Percentiles rank a stretch among this genome's conserved stretches.
phyloP scores from a whole-genome alignment of 1,284 basidiomycete species.

The Sutorius eximius region DNA sequence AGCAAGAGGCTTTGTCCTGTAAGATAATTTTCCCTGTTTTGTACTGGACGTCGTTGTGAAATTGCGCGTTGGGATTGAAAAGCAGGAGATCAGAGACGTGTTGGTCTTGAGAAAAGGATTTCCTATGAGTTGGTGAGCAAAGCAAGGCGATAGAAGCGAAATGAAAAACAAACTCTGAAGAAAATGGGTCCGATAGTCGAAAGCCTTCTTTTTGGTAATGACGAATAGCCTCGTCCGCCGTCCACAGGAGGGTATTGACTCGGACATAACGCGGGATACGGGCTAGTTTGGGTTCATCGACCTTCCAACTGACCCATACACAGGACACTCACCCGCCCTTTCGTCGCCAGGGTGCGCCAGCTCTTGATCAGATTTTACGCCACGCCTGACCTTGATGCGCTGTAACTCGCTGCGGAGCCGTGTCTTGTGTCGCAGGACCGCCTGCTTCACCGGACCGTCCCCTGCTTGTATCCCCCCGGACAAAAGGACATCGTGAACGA shows the following conservation, averaged over 20 bases:
- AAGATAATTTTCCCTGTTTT: slow-evolving; percentile 81
- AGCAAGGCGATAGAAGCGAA: background rate
- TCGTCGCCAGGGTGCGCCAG: slow-evolving; percentile 62
- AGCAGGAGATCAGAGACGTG: slow-evolving; percentile 82
- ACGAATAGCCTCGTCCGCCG: slow-evolving; percentile 56
- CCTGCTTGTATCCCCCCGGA: slow-evolving; percentile 82
- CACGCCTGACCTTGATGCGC: slow-evolving; percentile 79
- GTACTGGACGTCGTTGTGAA: slow-evolving; percentile 66
- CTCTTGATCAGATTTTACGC: slow-evolving; percentile 64
- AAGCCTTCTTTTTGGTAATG: slow-evolving; percentile 58
- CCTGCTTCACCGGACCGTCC: slow-evolving; percentile 84
- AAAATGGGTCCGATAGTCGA: slow-evolving; percentile 49
- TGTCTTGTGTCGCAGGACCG: slow-evolving; percentile 81
- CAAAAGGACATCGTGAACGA: slow-evolving; percentile 86
- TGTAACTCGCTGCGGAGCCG: slow-evolving; percentile 85
- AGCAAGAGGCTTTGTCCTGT: slow-evolving; percentile 98
- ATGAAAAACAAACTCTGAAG: slow-evolving; percentile 44
- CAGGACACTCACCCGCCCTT: slow-evolving; percentile 52
- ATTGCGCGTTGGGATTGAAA: slow-evolving; percentile 66
- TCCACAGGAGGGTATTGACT: slow-evolving; percentile 77
- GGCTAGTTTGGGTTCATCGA: slow-evolving; percentile 40
- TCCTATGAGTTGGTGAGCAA: slow-evolving; percentile 37
- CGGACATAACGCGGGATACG: slow-evolving; percentile 83
- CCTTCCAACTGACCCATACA: background rate
- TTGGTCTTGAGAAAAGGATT: slow-evolving; percentile 67